Conservation (phyloP, 2,329 filamentous ascomycete species). For the Diaporthe sp. region DNA sequence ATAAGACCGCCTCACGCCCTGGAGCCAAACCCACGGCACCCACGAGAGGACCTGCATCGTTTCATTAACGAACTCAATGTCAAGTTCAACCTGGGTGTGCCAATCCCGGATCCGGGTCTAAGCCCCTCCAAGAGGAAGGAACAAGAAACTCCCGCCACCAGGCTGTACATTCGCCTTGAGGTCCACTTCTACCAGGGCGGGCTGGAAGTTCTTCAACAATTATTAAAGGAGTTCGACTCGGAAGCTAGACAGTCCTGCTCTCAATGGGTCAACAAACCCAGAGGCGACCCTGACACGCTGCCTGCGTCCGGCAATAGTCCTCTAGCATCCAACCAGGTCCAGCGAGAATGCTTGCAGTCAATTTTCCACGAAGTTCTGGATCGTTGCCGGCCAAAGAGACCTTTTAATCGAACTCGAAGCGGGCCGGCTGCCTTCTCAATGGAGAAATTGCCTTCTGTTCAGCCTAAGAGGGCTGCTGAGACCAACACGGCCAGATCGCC, state of each 20-base stretch:
- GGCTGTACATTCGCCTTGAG: slow-evolving; percentile 42
- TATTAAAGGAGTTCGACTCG: slow-evolving; percentile 44
- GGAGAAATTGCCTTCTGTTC: slow-evolving; percentile 12
- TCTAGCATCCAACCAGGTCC: slow-evolving; percentile 37
- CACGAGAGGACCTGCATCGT: slow-evolving; percentile 28
- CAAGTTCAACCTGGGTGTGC: slow-evolving; percentile 48
- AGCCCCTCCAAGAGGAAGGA: slow-evolving; percentile 44
- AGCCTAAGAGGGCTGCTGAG: slow-evolving; percentile 23
- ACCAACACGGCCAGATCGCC: background rate
- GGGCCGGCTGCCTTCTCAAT: slow-evolving; percentile 32
- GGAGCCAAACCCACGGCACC: slow-evolving; percentile 2
- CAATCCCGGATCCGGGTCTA: slow-evolving; percentile 42
- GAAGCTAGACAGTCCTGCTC: slow-evolving; percentile 43
- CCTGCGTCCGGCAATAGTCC: slow-evolving; percentile 39
- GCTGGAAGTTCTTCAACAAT: slow-evolving; percentile 38
- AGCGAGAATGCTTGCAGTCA: slow-evolving; percentile 46
- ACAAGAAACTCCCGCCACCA: slow-evolving; percentile 34
- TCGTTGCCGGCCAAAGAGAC: slow-evolving; percentile 10
- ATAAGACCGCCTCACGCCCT: slow-evolving; percentile 3
- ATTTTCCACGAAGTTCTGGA: slow-evolving; percentile 45
- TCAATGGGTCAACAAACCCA: slow-evolving; percentile 46
- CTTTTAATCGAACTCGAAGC: slow-evolving; percentile 36
- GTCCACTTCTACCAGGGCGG: slow-evolving; percentile 45
- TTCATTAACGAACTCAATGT: slow-evolving; percentile 47
- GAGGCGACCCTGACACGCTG: slow-evolving; percentile 41